Evolutionary conservation across 768 basidiomycete species (phyloP).

Genomic region (Boletus rubroflammeus): DNA sequence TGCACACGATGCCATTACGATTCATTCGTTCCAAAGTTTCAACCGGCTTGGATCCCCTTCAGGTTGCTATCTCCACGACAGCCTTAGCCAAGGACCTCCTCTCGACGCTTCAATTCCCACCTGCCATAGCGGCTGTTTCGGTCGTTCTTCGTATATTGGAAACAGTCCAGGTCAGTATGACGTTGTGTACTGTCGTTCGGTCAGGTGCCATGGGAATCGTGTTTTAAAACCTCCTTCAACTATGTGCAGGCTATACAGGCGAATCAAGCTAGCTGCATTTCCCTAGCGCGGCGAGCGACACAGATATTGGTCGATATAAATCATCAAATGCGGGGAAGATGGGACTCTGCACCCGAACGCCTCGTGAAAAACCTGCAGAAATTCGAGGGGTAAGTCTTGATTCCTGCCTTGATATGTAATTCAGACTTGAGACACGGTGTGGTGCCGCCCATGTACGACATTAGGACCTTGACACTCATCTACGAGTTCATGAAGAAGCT

Average conservation of each 20-base stretch:
- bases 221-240: not conserved
- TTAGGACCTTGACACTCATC: slow-evolving; percentile 39
- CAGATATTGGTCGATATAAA: slow-evolving; percentile 42
- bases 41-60: slow-evolving; percentile 25
- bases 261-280: slow-evolving; percentile 39
- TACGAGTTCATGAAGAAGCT: slow-evolving; percentile 38
- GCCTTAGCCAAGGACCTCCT: slow-evolving; percentile 31
- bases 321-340: slow-evolving; percentile 43
- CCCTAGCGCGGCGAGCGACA: slow-evolving; percentile 40
- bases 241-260: slow-evolving; percentile 27
- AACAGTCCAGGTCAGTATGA: slow-evolving; percentile 39
- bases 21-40: slow-evolving; percentile 27
- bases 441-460: not conserved
- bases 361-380: slow-evolving; percentile 39
- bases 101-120: slow-evolving; percentile 38
- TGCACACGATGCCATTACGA: slow-evolving; percentile 28
- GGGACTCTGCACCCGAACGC: slow-evolving; percentile 40
- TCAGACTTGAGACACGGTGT: not conserved
- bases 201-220: not conserved
- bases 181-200: not conserved
- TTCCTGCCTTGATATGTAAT: not conserved
- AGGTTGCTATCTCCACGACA: slow-evolving; percentile 29
- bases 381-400: slow-evolving; percentile 37
- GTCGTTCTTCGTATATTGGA: slow-evolving; percentile 43
- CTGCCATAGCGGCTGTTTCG: slow-evolving; percentile 39